Base-by-base conservation (phyloP, 1,284 basidiomycete species). In the Paramarasmius palmivorus region DNA sequence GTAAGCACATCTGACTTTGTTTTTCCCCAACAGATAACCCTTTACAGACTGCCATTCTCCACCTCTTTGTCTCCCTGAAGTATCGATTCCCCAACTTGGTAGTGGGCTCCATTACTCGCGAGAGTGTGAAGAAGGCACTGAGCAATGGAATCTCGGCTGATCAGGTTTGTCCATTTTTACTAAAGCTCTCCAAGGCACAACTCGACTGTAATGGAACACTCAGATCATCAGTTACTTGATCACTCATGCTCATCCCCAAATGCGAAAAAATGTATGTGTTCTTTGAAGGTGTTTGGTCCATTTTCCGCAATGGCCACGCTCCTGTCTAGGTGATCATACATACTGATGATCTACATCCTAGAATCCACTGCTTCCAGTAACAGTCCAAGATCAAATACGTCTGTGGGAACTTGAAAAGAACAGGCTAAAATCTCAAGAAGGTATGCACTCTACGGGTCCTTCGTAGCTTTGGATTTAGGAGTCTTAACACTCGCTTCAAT, bases 331-430 rank as follows among this genome's bases (percentile, higher is more conserved):
- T n/a, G n/a, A n/a, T 34, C 38, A 40, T 39, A 40, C 40, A 15
- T 22, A 22, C 7, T 6, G 7, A 32, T 12, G 29, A 14, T 17
- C 6, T 36, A 38, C 40, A 20, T 39, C 51, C 25, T 42, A 94
- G 89, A 92, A 92, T 65, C 93, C 94, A 4, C 76, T 97, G 4
- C 77, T 98, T 14, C 95, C 95, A 25, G 92, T 96, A 36, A 98
- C 96, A 0, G 95, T 98, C 0, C 95, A 98, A 63, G 97, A 99
- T 73, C 97, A 99, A 73, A 92, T 99, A 60, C 86, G 97, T 50
- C 77, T 99, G 15, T 99, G 97, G 96, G 96, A 99, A 71, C 78
- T 95, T 50, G 97, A 99, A 74, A 88, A 92, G 70, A 95, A 98
- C 69, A 83, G 97, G 48, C 78, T 99, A 2, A 88, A 90, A 62